These are phyloP conservation scores for Coemansia sp. DNA, from an alignment of 192 early-diverging fungal species.

Conservation along the genomic window DNA sequence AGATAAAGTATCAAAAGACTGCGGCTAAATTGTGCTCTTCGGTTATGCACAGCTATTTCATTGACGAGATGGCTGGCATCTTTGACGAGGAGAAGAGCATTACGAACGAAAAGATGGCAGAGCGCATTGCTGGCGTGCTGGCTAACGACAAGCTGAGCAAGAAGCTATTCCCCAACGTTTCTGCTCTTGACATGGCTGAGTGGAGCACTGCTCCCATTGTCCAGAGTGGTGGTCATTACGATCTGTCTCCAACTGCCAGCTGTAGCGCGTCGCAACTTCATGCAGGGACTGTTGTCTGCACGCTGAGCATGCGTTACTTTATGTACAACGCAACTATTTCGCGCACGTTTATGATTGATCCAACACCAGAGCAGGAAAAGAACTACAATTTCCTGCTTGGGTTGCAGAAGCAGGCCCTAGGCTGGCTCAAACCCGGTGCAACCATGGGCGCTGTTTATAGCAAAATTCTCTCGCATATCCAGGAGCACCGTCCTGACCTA, in stretches of 20 bases:
- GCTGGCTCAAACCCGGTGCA: constrained; percentile 68
- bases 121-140: constrained; percentile 67
- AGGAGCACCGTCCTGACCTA: constrained; percentile 80
- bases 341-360: constrained; percentile 91
- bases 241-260: constrained; percentile 75
- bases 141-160: constrained; percentile 65
- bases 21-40: constrained; percentile 72
- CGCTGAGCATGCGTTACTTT: constrained; percentile 91
- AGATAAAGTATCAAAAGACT: constrained; percentile 66
- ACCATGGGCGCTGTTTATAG: constrained; percentile 76
- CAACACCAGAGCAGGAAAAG: constrained; percentile 78
- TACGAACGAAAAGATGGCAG: constrained; percentile 79
- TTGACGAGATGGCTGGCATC: constrained; percentile 77
- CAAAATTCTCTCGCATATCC: constrained; percentile 66
- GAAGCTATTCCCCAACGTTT: constrained; percentile 65
- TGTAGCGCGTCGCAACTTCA: constrained; percentile 75
- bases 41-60: constrained; percentile 84
- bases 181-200: constrained; percentile 72
- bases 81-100: constrained; percentile 87
- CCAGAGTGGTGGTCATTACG: constrained; percentile 93
- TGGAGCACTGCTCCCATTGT: constrained; percentile 93
- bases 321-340: constrained; percentile 93
- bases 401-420: constrained; percentile 74
- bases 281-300: constrained; percentile 88
- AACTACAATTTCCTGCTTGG: constrained; percentile 92